Evolutionary conservation across 1,284 basidiomycete genomes (phyloP), one percentile per base, ranked within the genome.

Genomic region (Retiboletus flavoniger): DNA sequence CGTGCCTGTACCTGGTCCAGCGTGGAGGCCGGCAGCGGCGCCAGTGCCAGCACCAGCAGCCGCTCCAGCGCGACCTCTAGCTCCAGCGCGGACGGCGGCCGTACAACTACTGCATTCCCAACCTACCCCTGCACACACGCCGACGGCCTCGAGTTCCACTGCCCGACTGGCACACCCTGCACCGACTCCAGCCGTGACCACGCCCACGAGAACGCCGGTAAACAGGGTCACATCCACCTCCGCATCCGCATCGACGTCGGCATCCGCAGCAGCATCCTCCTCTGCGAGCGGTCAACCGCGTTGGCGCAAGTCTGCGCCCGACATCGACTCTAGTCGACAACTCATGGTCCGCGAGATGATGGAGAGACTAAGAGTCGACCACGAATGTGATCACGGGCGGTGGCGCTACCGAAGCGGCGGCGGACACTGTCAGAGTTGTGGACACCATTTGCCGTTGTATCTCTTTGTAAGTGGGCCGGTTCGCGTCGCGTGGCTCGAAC

Each of bases 371-470:
- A 59, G 73, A 16, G 58, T 60, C 4, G 68, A 75, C 53, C 75
- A 76, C 45, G 74, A 74, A 1, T 78, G 75, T 40, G 17, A 55
- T 5, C 72, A 75, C 29, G 19, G 4, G 5, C 26, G 8, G 1
- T 75, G 72, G 71, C 47, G 28, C 2, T 69, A 67, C 45, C 67
- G 65, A 1, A 2, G 10, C 0, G 72, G 74, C 6, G 60, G 61
- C 0, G 72, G 69, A 0, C 36, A 35, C 10, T 77, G 76, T 54
- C 66, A 75, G 46, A 63, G 35, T n/a, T 77, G 76, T 52, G 58
- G 60, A 13, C 47, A 63, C 17, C 17, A 58, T 35, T 47, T 74
- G 7, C 66, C 61, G 1, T 3, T 54, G 5, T 76, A 70, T 59
- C 68, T 74, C 31, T 68, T 72, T 34, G 75, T 77, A 49, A 67